Base-by-base conservation (phyloP, 2,329 filamentous ascomycete genomes). In the Nemania serpens region DNA sequence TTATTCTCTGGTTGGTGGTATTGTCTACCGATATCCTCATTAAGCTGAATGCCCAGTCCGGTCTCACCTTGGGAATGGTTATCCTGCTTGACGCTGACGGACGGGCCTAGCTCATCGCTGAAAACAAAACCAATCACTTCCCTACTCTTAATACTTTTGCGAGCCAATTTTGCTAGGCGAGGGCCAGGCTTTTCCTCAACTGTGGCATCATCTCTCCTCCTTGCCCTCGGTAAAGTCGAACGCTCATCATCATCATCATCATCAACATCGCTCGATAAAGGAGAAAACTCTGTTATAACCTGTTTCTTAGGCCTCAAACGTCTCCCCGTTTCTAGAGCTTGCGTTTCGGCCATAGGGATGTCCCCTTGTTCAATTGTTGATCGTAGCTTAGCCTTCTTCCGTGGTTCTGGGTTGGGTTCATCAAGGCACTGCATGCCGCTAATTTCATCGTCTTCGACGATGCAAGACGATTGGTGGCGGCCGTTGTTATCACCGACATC, bases 41-140 rank as follows among this genome's bases (percentile, higher is more conserved):
- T 48, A 22, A 11, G 52, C 25, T 15, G 15, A 33, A 29, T 39
- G 2, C 37, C 49, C 18, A 48, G 22, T 2, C 48, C n/a, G 46
- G 50, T 20, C 3, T 52, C 22, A 41, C 53, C 39, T 57, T 15
- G 58, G 9, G n/a, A 15, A 43, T 41, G 18, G 12, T 34, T 15
- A 20, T 41, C 18, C 17, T 48, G 48, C 39, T 29, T 47, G 20
- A 48, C 51, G 29, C 22, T 47, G 13, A 54, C 29, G 39, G 22
- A 4, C 46, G 54, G 34, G 18, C 52, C 48, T 34, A 22, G 46
- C 51, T 70, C 67, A 43, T 73, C 71, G 12, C 71, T 67, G 56
- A 70, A 72, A 34, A 67, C 41, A 20, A 73, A 62, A 10, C 71
- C 73, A 36, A 75, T 74, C 5, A 75, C 57, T 42, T 75, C 73